These are phyloP conservation scores for Mycotypha africana DNA, from an alignment of 371 early-diverging fungal genomes.

Conservation along the genomic window DNA sequence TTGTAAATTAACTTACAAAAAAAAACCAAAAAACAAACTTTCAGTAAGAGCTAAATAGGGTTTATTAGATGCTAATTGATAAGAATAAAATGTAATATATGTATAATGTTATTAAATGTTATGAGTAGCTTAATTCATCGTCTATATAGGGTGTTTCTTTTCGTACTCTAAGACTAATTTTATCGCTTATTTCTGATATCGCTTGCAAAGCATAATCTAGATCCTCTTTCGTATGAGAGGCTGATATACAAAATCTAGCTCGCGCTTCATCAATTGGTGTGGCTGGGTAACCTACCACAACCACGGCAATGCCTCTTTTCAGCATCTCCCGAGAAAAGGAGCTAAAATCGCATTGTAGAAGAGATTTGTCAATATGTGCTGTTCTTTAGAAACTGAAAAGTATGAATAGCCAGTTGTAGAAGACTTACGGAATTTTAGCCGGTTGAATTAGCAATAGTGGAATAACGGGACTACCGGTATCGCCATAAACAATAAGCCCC, in stretches of 20 bases:
- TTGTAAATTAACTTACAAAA: too few relatives aligned
- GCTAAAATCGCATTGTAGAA: constrained; percentile 6
- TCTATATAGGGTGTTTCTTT: too few relatives aligned
- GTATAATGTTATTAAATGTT: too few relatives aligned
- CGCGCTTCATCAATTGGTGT: constrained; percentile 94
- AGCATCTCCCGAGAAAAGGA: constrained; percentile 93
- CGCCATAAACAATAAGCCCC: constrained; percentile 95
- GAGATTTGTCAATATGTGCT: not conserved
- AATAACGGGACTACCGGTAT: constrained; percentile 89
- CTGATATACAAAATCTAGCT: constrained; percentile 95
- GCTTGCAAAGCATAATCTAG: constrained; percentile 60
- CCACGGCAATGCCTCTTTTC: constrained; percentile 90
- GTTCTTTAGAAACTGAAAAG: too few relatives aligned
- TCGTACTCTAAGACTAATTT: constrained; percentile 40
- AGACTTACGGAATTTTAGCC: constrained; percentile 88
- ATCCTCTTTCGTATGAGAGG: constrained; percentile 94
- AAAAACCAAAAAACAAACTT: too few relatives aligned
- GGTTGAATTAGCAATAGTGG: constrained; percentile 96
- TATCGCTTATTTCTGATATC: constrained; percentile 53
- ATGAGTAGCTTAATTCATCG: too few relatives aligned
- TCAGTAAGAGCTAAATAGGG: too few relatives aligned
- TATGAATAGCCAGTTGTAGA: too few relatives aligned
- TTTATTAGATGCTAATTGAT: too few relatives aligned
- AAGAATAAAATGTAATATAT: too few relatives aligned
- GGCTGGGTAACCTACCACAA: constrained; percentile 98